Base-by-base conservation (phyloP, 176 grass and related monocot species). In the Urochloa ruziziensis region DNA sequence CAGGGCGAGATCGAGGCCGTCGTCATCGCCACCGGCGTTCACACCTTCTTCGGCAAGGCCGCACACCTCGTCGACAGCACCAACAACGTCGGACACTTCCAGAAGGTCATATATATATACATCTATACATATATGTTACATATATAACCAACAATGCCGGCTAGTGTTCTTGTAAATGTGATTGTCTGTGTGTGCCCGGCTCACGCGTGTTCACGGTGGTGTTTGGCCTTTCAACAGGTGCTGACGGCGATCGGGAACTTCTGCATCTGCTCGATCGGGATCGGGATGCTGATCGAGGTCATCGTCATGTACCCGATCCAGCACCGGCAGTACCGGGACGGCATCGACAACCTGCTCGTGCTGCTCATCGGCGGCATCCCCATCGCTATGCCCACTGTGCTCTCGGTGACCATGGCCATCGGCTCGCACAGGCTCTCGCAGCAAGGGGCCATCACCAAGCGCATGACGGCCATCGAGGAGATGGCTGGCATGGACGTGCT, bases 401-500 rank as follows among this genome's bases (percentile, higher is more conserved):
- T 94, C 7, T 97, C 94, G 0, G 92, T 94, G 5, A 97, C 95
- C 15, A 97, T 97, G 92, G 95, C 95, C 17, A 97, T 97, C 47
- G 90, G 92, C 0, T 94, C 95, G 9, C 95, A 97, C 82, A 54
- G 80, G 29, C 87, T 97, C 8, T 91, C 90, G 12, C 21, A 91
- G 81, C 88, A 97, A 70, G 92, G 95, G 10, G 92, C 95, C 70
- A 97, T 97, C 79, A 97, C 95, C 32, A 97, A 97, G 81, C 60
- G 94, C 29, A 92, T 97, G 95, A 97, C 95, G 0, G 95, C 95
- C 81, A 97, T 97, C 30, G 95, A 97, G 86, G 95, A 97, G 84
- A 93, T 97, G 92, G 95, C 95, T 49, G 92, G 95, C 56, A 97
- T 97, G 95, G 95, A 97, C 84, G 92, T 97, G 73, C 90, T 97